phyloP scores from a whole-genome alignment of 2,329 filamentous ascomycete species.

The Metarhizium brunneum region DNA sequence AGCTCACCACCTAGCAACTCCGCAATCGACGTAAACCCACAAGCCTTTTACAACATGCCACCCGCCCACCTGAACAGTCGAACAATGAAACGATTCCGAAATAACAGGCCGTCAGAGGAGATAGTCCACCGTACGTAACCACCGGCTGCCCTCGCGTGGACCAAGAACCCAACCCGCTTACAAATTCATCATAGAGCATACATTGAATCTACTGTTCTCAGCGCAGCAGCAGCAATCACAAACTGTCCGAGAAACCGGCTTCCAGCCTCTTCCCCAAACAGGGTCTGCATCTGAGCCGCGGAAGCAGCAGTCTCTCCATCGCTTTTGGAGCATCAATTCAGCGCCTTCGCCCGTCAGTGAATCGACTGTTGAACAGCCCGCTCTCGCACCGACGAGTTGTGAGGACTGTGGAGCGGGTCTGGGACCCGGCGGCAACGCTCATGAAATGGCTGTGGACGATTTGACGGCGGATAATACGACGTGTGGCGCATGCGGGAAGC shows the following conservation, averaged over 20 bases:
- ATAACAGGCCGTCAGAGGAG: conserved; percentile 47
- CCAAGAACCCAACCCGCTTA: background rate
- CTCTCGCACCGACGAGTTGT: conserved; percentile 28
- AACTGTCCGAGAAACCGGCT: background rate
- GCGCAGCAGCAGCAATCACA: conserved; percentile 33
- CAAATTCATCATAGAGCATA: conserved; percentile 35
- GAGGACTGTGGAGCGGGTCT: conserved; percentile 42
- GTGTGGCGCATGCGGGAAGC: conserved; percentile 43
- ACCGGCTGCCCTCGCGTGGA: background rate
- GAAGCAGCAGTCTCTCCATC: conserved; percentile 46
- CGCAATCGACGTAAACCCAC: conserved; percentile 21
- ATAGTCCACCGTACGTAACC: conserved; percentile 42
- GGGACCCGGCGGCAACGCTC: conserved; percentile 11
- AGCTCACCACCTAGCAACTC: conserved; percentile 15
- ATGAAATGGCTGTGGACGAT: conserved; percentile 33
- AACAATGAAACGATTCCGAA: conserved; percentile 52
- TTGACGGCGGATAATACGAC: conserved; percentile 17
- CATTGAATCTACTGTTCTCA: conserved; percentile 47
- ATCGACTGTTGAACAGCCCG: background rate
- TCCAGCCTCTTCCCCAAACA: background rate
- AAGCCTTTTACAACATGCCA: conserved; percentile 19
- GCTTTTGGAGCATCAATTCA: conserved; percentile 49
- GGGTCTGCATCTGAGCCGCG: conserved; percentile 7
- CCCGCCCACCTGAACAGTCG: conserved; percentile 40
- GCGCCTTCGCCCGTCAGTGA: conserved; percentile 1